Conservation (phyloP, 495 filamentous ascomycete genomes). For the Neurospora terricola region DNA sequence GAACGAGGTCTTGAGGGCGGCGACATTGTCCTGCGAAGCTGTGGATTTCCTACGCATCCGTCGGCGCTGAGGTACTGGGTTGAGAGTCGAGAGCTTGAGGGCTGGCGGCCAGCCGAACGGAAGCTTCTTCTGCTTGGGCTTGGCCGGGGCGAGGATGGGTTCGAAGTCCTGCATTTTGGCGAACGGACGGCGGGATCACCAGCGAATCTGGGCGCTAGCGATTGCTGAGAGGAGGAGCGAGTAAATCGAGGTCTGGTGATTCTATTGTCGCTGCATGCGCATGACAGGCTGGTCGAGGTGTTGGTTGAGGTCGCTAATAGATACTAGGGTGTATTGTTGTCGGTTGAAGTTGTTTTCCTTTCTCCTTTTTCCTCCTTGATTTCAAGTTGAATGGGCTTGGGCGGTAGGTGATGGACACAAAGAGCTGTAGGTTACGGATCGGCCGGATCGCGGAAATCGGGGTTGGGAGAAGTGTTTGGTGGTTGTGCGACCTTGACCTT, state of each 20-base stretch:
- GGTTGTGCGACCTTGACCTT: background rate
- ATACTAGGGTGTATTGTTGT: background rate
- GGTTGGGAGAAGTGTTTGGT: background rate
- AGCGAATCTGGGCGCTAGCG: background rate
- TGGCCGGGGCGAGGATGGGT: constrained; percentile 14
- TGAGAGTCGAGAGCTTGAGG: constrained; percentile 22
- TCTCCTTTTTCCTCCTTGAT: background rate
- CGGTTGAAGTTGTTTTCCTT: background rate
- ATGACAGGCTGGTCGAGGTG: constrained; percentile 4
- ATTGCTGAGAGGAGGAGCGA: background rate
- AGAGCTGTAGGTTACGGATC: background rate
- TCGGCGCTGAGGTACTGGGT: constrained; percentile 59
- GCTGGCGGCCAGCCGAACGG: constrained; percentile 19
- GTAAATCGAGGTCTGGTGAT: background rate
- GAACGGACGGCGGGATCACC: background rate
- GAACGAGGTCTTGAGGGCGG: constrained; percentile 72
- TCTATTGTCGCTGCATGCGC: constrained; percentile 19
- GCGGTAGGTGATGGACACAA: background rate
- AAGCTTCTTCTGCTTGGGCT: constrained; percentile 18
- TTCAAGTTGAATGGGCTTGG: background rate
- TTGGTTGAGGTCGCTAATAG: background rate
- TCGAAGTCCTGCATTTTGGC: constrained; percentile 19
- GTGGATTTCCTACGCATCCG: constrained; percentile 62
- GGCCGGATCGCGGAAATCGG: background rate
- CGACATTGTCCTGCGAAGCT: constrained; percentile 44